phyloP scores from a whole-genome alignment of 2,329 filamentous ascomycete genomes.

The Sordariomycetes sp. region DNA sequence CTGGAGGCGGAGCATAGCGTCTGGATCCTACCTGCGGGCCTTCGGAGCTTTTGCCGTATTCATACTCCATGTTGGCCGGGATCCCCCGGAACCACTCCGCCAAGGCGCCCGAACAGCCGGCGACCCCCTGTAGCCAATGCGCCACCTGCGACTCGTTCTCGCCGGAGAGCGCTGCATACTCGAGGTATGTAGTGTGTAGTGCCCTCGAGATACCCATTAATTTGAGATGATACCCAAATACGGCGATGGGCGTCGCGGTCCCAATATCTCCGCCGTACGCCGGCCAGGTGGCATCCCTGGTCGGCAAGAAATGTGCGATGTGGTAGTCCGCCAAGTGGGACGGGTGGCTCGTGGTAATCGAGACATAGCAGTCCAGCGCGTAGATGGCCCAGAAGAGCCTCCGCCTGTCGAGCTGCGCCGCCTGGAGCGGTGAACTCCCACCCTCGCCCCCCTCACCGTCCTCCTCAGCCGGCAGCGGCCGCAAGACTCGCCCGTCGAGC shows the following conservation, averaged over 20 bases:
- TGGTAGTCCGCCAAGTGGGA: constrained; percentile 1
- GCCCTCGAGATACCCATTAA: too few species aligned
- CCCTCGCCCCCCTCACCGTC: background rate
- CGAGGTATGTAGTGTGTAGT: too few species aligned
- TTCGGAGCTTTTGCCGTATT: background rate
- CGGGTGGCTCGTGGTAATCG: constrained; percentile 5
- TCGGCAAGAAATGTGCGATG: background rate
- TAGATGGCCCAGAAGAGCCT: constrained; percentile 8
- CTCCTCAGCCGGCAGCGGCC: background rate
- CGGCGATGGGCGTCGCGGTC: too few species aligned
- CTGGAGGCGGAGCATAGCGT: background rate
- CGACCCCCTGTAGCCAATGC: too few species aligned
- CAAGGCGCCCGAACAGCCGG: too few species aligned
- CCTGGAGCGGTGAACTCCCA: background rate
- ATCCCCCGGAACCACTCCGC: too few species aligned
- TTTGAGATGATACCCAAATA: too few species aligned
- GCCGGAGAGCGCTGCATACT: too few species aligned
- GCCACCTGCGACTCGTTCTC: too few species aligned
- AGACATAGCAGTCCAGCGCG: constrained; percentile 6
- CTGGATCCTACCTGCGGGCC: background rate
- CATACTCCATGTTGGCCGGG: background rate
- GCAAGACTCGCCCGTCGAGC: background rate
- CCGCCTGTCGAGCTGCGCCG: background rate
- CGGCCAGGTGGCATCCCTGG: constrained; percentile 1
- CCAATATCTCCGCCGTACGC: background rate